Evolutionary conservation across 2,329 filamentous ascomycete genomes (phyloP).

Genomic region (Neonectria coccinea): DNA sequence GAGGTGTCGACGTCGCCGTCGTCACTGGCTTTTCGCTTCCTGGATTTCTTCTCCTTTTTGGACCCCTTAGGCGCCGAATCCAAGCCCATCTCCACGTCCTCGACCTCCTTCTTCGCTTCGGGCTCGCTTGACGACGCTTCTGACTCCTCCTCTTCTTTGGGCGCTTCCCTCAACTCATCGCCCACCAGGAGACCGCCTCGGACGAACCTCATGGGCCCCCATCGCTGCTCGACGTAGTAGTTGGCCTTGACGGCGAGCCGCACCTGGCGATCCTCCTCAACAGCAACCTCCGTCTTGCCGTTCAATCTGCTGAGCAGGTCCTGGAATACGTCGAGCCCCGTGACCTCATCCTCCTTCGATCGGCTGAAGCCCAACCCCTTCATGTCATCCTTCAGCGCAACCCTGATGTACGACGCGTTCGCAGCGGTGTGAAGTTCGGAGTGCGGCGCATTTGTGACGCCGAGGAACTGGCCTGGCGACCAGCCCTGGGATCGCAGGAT

Average conservation of each 20-base stretch:
- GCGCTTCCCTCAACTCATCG: slow-evolving; percentile 62
- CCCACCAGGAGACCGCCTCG: slow-evolving; percentile 79
- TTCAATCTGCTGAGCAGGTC: slow-evolving; percentile 90
- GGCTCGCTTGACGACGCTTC: slow-evolving; percentile 25
- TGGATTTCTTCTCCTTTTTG: slow-evolving; percentile 60
- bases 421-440: slow-evolving; percentile 81
- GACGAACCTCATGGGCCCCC: slow-evolving; percentile 87
- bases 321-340: slow-evolving; percentile 88
- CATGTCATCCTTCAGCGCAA: slow-evolving; percentile 89
- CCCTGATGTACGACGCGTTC: slow-evolving; percentile 86
- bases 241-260: slow-evolving; percentile 78
- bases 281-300: slow-evolving; percentile 80
- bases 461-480: slow-evolving; percentile 86
- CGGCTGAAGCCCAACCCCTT: slow-evolving; percentile 87
- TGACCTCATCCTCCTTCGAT: slow-evolving; percentile 80
- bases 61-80: slow-evolving; percentile 41
- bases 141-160: slow-evolving; percentile 39
- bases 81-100: slow-evolving; percentile 40
- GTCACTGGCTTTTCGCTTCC: slow-evolving; percentile 62
- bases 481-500: slow-evolving; percentile 92
- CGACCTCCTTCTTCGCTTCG: slow-evolving; percentile 29
- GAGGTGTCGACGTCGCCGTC: slow-evolving; percentile 47
- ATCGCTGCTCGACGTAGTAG: slow-evolving; percentile 79
- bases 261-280: slow-evolving; percentile 76
- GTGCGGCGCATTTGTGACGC: slow-evolving; percentile 80